Conservation (phyloP, 352 stramenopile genomes). For the Phytophthora palmivora region DNA sequence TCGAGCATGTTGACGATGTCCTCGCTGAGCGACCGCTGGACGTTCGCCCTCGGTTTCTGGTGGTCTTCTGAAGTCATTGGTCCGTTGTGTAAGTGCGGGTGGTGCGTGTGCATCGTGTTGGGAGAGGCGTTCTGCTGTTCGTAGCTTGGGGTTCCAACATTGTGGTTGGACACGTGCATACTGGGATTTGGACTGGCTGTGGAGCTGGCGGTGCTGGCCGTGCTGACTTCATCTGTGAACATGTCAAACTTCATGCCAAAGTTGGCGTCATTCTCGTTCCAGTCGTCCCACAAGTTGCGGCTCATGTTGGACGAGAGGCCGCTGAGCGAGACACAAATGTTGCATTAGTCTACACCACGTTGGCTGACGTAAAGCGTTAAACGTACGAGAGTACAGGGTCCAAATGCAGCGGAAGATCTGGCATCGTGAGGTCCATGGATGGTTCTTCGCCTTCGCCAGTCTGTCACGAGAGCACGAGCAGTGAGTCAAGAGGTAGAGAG, state of each 20-base stretch:
- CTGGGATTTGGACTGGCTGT: constrained; percentile 32
- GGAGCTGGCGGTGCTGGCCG: constrained; percentile 34
- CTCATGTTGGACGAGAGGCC: constrained; percentile 83
- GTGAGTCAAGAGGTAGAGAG: no score
- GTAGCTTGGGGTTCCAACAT: constrained; percentile 16
- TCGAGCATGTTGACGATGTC: constrained; percentile 83
- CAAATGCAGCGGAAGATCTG: constrained; percentile 63
- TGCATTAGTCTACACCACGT: constrained; percentile 1
- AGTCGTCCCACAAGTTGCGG: constrained; percentile 90
- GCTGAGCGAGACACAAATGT: constrained; percentile 34
- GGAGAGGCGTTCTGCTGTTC: constrained; percentile 28
- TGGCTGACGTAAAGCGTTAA: background rate
- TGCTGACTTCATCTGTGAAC: constrained; percentile 56
- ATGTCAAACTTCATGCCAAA: constrained; percentile 80
- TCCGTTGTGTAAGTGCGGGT: background rate
- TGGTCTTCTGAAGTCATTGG: constrained; percentile 11
- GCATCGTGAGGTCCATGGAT: constrained; percentile 56
- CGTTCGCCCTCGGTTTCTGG: constrained; percentile 42
- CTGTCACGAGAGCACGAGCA: constrained; percentile 3
- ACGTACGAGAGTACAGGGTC: constrained; percentile 79
- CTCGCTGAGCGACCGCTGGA: constrained; percentile 74
- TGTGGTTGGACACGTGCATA: constrained; percentile 25
- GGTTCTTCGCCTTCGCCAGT: constrained; percentile 36
- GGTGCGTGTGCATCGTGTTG: constrained; percentile 12
- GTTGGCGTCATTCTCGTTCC: constrained; percentile 80